phyloP scores from a whole-genome alignment of 1,284 basidiomycete genomes.

The Boletus hoseneyae region DNA sequence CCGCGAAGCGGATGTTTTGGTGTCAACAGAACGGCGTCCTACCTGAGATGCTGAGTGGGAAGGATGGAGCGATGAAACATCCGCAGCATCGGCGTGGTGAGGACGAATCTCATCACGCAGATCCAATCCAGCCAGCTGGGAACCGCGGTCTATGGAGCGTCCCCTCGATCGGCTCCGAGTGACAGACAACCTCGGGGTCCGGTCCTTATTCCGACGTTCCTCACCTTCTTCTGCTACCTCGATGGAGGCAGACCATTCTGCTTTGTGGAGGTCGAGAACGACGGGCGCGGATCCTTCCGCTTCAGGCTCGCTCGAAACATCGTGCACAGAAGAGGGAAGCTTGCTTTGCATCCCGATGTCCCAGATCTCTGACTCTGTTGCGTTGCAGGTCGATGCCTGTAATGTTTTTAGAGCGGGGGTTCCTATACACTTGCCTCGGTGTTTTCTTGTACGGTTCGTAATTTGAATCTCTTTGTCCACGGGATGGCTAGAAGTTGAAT shows the following conservation, averaged over 20 bases:
- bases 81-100: neutral
- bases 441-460: conserved; percentile 5
- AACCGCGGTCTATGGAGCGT: neutral
- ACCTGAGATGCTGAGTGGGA: conserved; percentile 54
- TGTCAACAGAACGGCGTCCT: conserved; percentile 13
- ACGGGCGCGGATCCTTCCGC: conserved; percentile 15
- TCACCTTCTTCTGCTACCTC: neutral
- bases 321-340: conserved; percentile 21
- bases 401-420: neutral
- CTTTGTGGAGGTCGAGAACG: conserved; percentile 21
- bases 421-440: conserved; percentile 2
- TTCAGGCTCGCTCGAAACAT: conserved; percentile 12
- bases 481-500: conserved; percentile 3
- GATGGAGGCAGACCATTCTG: conserved; percentile 24
- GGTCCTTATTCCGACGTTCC: neutral
- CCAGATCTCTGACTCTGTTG: conserved; percentile 54
- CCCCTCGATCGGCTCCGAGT: neutral
- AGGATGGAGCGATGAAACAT: conserved; percentile 44
- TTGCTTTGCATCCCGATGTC: conserved; percentile 54
- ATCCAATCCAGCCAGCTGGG: conserved; percentile 1
- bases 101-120: neutral
- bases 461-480: neutral
- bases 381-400: neutral
- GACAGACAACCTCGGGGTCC: neutral
- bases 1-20: conserved; percentile 1